A percentile compares a stretch with the other conserved stretches of the same genome.
These are phyloP conservation scores for Metschnikowia matae DNA, from an alignment of 805 yeast species.

Conservation along the genomic window DNA sequence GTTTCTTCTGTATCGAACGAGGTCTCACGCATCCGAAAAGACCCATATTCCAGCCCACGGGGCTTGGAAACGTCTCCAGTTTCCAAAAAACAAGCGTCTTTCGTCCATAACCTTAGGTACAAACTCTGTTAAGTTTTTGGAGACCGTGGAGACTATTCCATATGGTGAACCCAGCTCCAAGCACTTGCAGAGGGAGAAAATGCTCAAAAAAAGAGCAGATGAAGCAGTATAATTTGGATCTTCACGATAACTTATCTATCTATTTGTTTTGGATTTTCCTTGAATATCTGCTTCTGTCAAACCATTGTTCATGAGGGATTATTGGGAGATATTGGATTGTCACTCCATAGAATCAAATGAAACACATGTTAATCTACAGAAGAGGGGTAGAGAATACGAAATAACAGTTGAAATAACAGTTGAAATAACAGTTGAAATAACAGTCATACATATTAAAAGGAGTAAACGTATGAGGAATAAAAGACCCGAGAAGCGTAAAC, in stretches of 20 bases:
- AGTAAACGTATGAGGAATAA: no score
- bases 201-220: constrained; percentile 11
- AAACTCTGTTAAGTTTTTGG: constrained; percentile 35
- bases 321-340: no score
- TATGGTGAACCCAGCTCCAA: constrained; percentile 1
- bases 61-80: constrained; percentile 7
- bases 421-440: no score
- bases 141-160: constrained; percentile 37
- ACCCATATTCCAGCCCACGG: not conserved
- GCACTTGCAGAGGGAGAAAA: constrained; percentile 8
- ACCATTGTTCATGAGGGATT: no score
- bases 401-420: no score
- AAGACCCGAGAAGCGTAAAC: no score
- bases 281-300: no score
- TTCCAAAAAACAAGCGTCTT: constrained; percentile 7
- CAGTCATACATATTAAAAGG: no score
- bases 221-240: constrained; percentile 42
- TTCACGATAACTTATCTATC: constrained; percentile 38
- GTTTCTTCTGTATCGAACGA: not conserved
- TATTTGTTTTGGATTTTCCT: no score
- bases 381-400: no score
- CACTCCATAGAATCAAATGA: no score
- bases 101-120: constrained; percentile 22
- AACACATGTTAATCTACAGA: no score
- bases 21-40: not conserved